phyloP scores from a whole-genome alignment of 2,329 filamentous ascomycete species.

The Sphaerulina populicola region DNA sequence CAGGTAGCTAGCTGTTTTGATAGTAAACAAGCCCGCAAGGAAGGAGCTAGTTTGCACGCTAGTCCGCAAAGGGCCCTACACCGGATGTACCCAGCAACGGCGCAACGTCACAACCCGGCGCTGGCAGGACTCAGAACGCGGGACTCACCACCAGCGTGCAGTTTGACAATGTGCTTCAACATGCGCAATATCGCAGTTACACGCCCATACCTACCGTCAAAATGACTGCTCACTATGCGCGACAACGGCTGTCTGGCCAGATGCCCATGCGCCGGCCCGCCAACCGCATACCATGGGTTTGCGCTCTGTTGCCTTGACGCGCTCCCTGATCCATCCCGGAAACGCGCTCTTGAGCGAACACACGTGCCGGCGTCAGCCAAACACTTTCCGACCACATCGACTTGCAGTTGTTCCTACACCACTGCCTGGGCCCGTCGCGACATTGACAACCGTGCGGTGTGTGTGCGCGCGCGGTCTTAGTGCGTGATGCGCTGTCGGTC shows the following conservation, averaged over 20 bases:
- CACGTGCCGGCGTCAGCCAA: background rate
- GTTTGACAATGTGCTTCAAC: background rate
- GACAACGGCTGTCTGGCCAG: background rate
- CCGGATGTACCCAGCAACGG: background rate
- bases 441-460: slow-evolving; percentile 4
- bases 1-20: background rate
- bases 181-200: background rate
- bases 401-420: background rate
- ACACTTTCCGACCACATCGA: no score
- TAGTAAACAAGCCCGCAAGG: background rate
- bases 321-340: background rate
- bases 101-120: background rate
- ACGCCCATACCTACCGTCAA: background rate
- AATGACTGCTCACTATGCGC: background rate
- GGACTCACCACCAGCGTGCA: background rate
- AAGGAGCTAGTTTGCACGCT: background rate
- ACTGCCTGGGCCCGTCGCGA: background rate
- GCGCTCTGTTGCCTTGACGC: background rate
- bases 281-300: background rate
- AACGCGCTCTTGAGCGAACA: background rate
- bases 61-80: background rate
- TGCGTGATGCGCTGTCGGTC: slow-evolving; percentile 7
- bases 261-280: background rate
- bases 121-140: background rate
- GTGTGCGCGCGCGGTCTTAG: slow-evolving; percentile 1